Base-by-base conservation (phyloP, 805 yeast genomes). In the Alloascoidea hylecoeti region DNA sequence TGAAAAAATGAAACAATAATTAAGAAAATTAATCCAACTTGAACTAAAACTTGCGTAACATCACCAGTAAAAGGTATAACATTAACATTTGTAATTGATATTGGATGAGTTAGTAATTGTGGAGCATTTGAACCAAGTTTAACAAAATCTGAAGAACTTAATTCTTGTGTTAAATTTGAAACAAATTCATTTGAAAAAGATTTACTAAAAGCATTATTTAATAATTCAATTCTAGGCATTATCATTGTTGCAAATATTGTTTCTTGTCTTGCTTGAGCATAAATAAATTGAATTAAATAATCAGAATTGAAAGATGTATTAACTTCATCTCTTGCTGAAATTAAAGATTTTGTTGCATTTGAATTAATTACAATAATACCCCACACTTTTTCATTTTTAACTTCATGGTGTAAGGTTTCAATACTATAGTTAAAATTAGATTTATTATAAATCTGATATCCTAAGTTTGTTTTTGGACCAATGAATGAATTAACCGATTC, bases 1-100 rank as follows among this genome's bases (percentile, higher is more conserved):
- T 75, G 78, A 66, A 83, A 78, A 51, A 83, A 79, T 2, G 89
- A 73, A 40, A 80, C 53, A 51, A 82, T 73, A 47, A 82, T 67
- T 51, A 79, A 61, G 51, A 74, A 81, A 52, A 82, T 77, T 44
- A 79, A 64, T 38, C 92, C 92, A 42, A 81, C 76, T 52, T 80
- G 89, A 3, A 74, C 54, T 3, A 88, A 85, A 1, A 86, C 86
- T 34, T 66, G 46, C 12, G 75, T 50, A 4, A 70, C 73, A 2
- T 69, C 60, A 46, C 71, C 59, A 1, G 55, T 53, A 38, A 58
- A 61, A 2, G 82, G 81, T n/a, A 63, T 58, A 37, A 61, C 53
- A 49, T 80, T 85, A 2, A 49, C 34, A 32, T 45, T 52, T 1
- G 43, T 18, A 39, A 71, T 58, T 1, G 41, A 43, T n/a, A 68